These are phyloP conservation scores for Monosporascus sp. DNA, from an alignment of 2,329 filamentous ascomycete genomes.

Conservation along the genomic window DNA sequence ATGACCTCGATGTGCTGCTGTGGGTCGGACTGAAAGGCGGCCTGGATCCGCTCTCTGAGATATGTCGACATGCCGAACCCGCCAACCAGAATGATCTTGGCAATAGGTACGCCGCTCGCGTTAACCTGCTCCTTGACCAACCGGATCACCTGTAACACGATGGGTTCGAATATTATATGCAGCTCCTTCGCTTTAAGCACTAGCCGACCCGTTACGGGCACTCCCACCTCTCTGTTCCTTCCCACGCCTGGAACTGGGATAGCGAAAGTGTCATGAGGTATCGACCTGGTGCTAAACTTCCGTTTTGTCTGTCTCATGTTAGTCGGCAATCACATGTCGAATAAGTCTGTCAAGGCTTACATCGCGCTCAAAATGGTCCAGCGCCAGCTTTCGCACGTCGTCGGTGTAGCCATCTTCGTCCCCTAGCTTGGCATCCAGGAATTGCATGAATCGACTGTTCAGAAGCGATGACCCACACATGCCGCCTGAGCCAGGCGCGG, in stretches of 20 bases:
- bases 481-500: conserved; percentile 42
- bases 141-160: conserved; percentile 36
- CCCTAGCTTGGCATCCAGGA: conserved; percentile 37
- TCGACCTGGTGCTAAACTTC: conserved; percentile 24
- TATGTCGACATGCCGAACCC: conserved; percentile 43
- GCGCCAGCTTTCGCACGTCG: conserved; percentile 32
- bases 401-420: conserved; percentile 38
- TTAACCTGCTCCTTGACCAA: conserved; percentile 38
- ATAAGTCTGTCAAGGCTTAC: conserved; percentile 9
- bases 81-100: conserved; percentile 42
- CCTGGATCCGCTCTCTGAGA: conserved; percentile 35
- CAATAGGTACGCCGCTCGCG: conserved; percentile 35
- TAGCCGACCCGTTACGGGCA: conserved; percentile 29
- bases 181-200: conserved; percentile 33
- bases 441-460: conserved; percentile 41
- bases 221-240: conserved; percentile 31
- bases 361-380: conserved; percentile 39
- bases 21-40: conserved; percentile 13
- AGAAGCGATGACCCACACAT: conserved; percentile 45
- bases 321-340: not conserved
- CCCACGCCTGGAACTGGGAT: conserved; percentile 30
- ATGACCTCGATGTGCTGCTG: conserved; percentile 35
- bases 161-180: conserved; percentile 37
- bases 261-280: conserved; percentile 31
- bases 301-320: conserved; percentile 28